Conservation (phyloP, 148 eudicot genomes). For the Polygonum maritimum region DNA sequence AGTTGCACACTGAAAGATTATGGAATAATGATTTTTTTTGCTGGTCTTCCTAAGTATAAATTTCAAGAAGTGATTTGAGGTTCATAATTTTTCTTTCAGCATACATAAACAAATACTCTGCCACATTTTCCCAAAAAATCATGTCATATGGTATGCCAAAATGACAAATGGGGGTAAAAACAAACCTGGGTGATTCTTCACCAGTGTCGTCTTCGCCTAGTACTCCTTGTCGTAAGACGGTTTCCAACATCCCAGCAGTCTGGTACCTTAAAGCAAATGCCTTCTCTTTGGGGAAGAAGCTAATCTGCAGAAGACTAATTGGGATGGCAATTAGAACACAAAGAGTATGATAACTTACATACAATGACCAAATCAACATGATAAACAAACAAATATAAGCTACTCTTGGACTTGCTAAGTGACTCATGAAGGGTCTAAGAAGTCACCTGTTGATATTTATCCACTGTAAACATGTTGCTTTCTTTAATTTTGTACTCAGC, state of each 20-base stretch:
- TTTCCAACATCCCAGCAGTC: conserved; percentile 95
- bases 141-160: not conserved
- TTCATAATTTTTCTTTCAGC: not conserved
- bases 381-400: not conserved
- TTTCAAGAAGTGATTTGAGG: not conserved
- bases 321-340: conserved; percentile 26
- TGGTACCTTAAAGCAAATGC: conserved; percentile 91
- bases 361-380: not conserved
- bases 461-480: conserved; percentile 93
- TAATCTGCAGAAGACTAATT: conserved; percentile 81
- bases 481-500: conserved; percentile 96
- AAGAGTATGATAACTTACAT: not conserved
- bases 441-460: conserved; percentile 93
- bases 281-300: conserved; percentile 71
- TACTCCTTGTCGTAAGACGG: conserved; percentile 76
- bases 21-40: not conserved
- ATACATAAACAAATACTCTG: not conserved
- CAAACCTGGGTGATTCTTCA: conserved; percentile 82
- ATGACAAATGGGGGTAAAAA: not conserved
- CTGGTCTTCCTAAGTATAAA: not conserved
- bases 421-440: conserved; percentile 9
- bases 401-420: not conserved
- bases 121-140: not conserved
- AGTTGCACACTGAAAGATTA: not conserved
- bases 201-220: conserved; percentile 97